Evolutionary conservation across 1,284 basidiomycete genomes (phyloP), one percentile per base, ranked within the genome.

Genomic region (Cryptococcus deneoformans): DNA sequence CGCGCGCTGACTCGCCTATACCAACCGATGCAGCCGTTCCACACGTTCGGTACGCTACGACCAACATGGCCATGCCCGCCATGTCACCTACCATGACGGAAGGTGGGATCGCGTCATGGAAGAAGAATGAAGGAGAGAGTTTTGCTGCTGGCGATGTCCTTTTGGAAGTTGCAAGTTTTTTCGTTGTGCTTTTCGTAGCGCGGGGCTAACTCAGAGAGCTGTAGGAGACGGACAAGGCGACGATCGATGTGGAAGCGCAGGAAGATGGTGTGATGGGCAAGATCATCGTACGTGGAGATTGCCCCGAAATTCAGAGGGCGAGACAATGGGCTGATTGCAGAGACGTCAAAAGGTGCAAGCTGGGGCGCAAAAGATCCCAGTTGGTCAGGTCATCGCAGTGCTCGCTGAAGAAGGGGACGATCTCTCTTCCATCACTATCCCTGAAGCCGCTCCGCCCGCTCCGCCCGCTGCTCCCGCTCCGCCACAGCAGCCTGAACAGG

Each of bases 1-100:
- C 20, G 20, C 20, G 20, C 20, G 20, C 20, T 20, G 20, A 20
- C 20, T 20, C 20, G 20, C 20, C 20, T 20, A 20, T 20, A 20
- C 20, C 20, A 20, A 20, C 20, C 20, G 20, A 20, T 20, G 20
- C 20, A 20, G 20, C 20, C 20, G 20, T 20, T 20, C 50, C n/a
- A 48, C 37, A 60, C 37, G 59, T 66, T 16, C 83, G 86, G 47
- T 74, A 76, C 66, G 88, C 85, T 37, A 82, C 89, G 50, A 85
- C 87, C 40, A 42, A 42, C 10, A 10, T 42, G 10, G 40, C 10
- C 67, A 97, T 99, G 94, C 95, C 95, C 58, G 95, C 93, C 69
- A 99, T 99, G 96, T 96, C 92, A 66, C 95, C 95, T 51, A 99
- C 95, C 62, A 99, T 99, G 95, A 94, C 92, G 10, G 95, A 98